Conservation (phyloP, 148 eudicot species). For the Chenopodium album region DNA sequence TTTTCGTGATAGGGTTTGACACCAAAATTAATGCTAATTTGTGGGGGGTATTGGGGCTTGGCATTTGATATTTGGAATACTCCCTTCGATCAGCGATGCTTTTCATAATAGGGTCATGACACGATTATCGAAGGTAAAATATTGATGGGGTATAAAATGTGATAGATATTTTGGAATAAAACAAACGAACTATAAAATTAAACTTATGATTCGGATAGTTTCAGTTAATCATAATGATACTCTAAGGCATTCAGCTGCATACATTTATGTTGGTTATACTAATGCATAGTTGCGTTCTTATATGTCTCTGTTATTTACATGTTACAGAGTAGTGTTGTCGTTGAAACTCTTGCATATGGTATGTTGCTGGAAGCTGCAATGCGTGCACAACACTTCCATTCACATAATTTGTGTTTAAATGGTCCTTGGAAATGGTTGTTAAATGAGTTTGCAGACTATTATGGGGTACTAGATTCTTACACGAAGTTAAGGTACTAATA, state of each 20-base stretch:
- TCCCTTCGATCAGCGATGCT: too few species aligned
- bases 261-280: neutral
- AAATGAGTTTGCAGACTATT: constrained; percentile 72
- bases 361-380: constrained; percentile 80
- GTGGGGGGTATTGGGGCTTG: too few species aligned
- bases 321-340: constrained; percentile 67
- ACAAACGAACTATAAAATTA: neutral
- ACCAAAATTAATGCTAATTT: too few species aligned
- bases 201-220: neutral
- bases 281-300: neutral
- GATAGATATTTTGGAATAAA: too few species aligned
- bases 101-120: too few species aligned
- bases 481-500: constrained; percentile 64
- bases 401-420: constrained; percentile 50
- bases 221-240: neutral
- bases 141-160: too few species aligned
- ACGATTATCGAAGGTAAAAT: too few species aligned
- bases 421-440: constrained; percentile 89
- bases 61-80: too few species aligned
- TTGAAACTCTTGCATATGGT: constrained; percentile 88
- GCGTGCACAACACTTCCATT: constrained; percentile 66
- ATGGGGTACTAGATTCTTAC: constrained; percentile 75
- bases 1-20: too few species aligned
- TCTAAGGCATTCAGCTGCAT: neutral
- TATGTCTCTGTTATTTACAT: neutral